phyloP scores from a whole-genome alignment of 495 filamentous ascomycete genomes.

The Aspergillus sparsus region DNA sequence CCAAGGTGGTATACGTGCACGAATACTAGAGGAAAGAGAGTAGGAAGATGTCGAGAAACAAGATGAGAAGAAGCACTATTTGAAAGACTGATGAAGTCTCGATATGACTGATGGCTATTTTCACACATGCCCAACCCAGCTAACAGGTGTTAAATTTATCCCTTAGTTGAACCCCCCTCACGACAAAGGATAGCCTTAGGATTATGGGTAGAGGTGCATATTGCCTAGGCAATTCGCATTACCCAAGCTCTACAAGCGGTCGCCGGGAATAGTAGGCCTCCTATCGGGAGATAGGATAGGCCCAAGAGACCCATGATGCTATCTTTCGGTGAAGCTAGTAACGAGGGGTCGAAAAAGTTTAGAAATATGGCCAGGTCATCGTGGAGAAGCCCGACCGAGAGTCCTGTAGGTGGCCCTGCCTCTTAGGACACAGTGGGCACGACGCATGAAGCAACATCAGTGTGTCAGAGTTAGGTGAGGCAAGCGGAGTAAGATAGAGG shows the following conservation, averaged over 20 bases:
- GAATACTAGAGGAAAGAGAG: conserved; percentile 4
- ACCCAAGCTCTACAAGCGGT: conserved; percentile 17
- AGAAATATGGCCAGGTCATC: conserved; percentile 40
- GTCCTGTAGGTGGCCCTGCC: conserved; percentile 28
- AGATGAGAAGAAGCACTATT: conserved; percentile 11
- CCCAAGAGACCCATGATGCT: conserved; percentile 22
- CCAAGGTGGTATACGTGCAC: neutral
- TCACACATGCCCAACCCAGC: conserved; percentile 24
- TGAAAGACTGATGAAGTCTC: conserved; percentile 14
- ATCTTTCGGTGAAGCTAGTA: conserved; percentile 33
- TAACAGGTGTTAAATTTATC: conserved; percentile 16
- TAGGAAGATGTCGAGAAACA: conserved; percentile 12
- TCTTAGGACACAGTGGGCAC: conserved; percentile 28
- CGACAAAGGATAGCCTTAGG: conserved; percentile 18
- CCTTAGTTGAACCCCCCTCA: conserved; percentile 13
- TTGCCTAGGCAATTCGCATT: conserved; percentile 18
- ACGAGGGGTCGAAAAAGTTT: conserved; percentile 22
- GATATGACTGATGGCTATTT: conserved; percentile 22
- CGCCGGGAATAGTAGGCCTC: conserved; percentile 17
- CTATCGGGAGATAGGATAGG: conserved; percentile 17
- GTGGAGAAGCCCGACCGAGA: conserved; percentile 34
- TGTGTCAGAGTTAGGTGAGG: conserved; percentile 28
- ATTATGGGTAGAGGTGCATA: conserved; percentile 26
- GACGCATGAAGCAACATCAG: conserved; percentile 20
- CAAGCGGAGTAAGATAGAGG: conserved; percentile 21